phyloP scores from a whole-genome alignment of 441 rosid genomes.

The Biscutella laevigata region DNA sequence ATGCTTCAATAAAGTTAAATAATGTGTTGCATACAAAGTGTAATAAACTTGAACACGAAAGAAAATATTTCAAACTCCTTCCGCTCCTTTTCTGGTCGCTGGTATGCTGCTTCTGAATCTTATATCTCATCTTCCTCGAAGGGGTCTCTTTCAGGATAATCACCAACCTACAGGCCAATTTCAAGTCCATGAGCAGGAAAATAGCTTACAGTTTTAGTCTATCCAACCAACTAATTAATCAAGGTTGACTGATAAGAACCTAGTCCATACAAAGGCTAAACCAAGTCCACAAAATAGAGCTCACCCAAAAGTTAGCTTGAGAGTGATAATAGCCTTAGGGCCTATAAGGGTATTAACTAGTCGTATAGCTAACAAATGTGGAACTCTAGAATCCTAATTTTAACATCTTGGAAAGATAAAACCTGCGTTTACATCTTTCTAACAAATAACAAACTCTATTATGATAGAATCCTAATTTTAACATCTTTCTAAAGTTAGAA shows the following conservation, averaged over 20 bases:
- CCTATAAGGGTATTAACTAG: background rate
- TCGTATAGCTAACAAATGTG: background rate
- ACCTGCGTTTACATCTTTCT: background rate
- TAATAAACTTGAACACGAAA: slow-evolving; percentile 2
- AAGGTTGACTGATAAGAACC: background rate
- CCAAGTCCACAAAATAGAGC: background rate
- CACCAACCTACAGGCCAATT: slow-evolving; percentile 45
- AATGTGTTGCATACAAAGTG: slow-evolving; percentile 2
- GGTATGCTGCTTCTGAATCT: slow-evolving; percentile 4
- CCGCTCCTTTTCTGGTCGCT: background rate
- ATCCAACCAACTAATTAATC: background rate
- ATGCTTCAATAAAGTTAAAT: slow-evolving; percentile 1
- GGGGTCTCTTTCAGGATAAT: slow-evolving; percentile 53
- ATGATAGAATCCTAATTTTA: too few relatives aligned
- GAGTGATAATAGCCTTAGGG: background rate
- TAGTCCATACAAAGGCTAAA: background rate
- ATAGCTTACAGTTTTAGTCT: background rate
- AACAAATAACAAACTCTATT: background rate
- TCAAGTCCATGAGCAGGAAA: slow-evolving; percentile 1
- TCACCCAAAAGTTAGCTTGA: slow-evolving; percentile 2
- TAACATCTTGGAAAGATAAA: background rate
- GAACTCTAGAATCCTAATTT: background rate
- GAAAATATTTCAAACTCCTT: slow-evolving; percentile 4
- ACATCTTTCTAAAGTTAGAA: too few relatives aligned
- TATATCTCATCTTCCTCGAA: slow-evolving; percentile 64